Percentiles rank a stretch among this genome's conserved stretches.
phyloP scores from a whole-genome alignment of 257 asterid genomes.

The Solanum infundibuliforme region DNA sequence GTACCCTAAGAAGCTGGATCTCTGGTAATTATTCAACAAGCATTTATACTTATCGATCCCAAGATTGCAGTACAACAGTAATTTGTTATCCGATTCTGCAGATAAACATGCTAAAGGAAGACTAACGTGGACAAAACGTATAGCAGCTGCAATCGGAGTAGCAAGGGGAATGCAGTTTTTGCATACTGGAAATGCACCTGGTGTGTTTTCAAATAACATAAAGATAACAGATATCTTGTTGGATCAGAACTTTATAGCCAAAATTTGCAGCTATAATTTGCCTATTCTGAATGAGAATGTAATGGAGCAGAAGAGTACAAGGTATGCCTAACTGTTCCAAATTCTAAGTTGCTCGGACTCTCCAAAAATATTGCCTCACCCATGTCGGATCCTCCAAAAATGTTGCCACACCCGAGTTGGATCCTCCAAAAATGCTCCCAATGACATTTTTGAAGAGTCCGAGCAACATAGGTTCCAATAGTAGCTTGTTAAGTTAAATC shows the following conservation, averaged over 20 bases:
- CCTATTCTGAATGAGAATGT: conserved; percentile 54
- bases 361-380: neutral
- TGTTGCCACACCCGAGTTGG: neutral
- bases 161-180: conserved; percentile 94
- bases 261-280: conserved; percentile 66
- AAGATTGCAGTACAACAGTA: neutral
- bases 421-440: too few relatives aligned
- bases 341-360: neutral
- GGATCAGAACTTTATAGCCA: conserved; percentile 66
- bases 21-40: conserved; percentile 40
- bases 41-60: neutral
- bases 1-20: conserved; percentile 75
- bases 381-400: neutral
- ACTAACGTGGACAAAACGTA: conserved; percentile 75
- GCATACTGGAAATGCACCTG: conserved; percentile 74
- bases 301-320: conserved; percentile 30
- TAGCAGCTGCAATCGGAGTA: conserved; percentile 70
- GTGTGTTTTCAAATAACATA: conserved; percentile 47
- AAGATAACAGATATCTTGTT: conserved; percentile 61
- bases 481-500: neutral
- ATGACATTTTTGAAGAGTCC: too few relatives aligned
- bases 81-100: conserved; percentile 14
- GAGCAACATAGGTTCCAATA: neutral
- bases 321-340: conserved; percentile 24
- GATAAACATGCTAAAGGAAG: conserved; percentile 33